Percentiles rank a stretch among this genome's conserved stretches.
phyloP scores from a whole-genome alignment of 169 alveolate species.

The Theileria luwenshuni region DNA sequence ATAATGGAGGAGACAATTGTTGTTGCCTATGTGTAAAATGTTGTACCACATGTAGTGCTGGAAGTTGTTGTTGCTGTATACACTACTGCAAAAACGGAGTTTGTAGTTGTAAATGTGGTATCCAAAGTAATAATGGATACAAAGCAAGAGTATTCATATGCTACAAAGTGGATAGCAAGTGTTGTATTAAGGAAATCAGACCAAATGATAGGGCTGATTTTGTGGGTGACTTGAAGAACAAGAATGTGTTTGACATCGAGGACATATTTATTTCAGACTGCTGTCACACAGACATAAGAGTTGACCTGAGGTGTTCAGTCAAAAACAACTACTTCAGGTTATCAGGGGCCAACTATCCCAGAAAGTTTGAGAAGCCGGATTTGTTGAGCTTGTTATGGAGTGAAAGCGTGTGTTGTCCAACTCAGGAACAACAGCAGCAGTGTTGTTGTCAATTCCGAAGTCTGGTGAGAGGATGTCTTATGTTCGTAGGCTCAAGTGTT shows the following conservation, averaged over 20 bases:
- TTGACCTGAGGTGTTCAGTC: slow-evolving; percentile 11
- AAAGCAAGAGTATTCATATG: neutral
- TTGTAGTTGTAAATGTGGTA: neutral
- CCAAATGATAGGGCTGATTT: neutral
- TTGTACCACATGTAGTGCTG: neutral
- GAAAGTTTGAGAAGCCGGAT: neutral
- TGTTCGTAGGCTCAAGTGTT: no score
- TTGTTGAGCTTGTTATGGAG: neutral
- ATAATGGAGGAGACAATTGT: neutral
- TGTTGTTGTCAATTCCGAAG: slow-evolving; percentile 6
- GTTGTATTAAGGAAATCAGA: slow-evolving; percentile 10
- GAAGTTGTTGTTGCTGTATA: neutral
- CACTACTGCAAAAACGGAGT: neutral
- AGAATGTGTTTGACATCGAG: slow-evolving; percentile 11
- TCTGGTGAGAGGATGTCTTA: neutral
- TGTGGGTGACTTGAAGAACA: neutral
- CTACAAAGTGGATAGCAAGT: neutral
- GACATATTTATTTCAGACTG: neutral
- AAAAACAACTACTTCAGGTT: slow-evolving; percentile 17
- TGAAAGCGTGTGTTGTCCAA: neutral
- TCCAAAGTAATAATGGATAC: neutral
- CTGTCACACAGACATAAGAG: slow-evolving; percentile 15
- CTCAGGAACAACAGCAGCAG: neutral
- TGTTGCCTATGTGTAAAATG: slow-evolving; percentile 1
- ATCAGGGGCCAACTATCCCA: slow-evolving; percentile 15